Base-by-base conservation (phyloP, 2,329 filamentous ascomycete genomes). In the Epichloe scottii region DNA sequence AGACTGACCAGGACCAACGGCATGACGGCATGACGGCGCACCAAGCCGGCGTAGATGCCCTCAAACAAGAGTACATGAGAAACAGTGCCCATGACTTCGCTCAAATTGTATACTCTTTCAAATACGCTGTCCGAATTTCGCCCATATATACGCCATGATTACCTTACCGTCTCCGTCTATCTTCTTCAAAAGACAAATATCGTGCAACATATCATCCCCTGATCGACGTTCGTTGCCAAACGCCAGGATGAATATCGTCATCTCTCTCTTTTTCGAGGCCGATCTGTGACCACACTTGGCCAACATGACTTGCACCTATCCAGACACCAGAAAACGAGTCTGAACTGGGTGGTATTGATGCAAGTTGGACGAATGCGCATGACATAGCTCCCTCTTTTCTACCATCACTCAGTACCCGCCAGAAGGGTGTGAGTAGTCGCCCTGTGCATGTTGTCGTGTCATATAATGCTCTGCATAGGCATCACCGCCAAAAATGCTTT, bases 401-500 rank as follows among this genome's bases (percentile, higher is more conserved):
- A 8, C 37, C 21, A 17, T 6, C 10, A 38, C 6, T 45, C 41
- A 44, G 53, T 57, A 49, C 10, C 48, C 40, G 19, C 49, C 43
- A 23, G 54, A 26, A 21, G 57, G 51, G 11, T 55, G 57, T 38
- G 55, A 52, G 49, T 56, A 60, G 30, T 40, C 46, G 6, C 43
- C 35, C 10, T 54, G 37, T 21, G 54, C 52, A n/a, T 46, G 45
- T 23, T 53, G 57, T 17, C 47, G 52, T n/a, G 56, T 51, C 33
- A 53, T 46, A 26, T 59, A 59, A 35, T 58, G 53, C 14, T 48
- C 47, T 7, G 40, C 17, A 23, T 59, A 60, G 6, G 54, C 56
- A 34, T 57, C 53, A 48, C 59, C 53, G 37, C 43, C 51, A 33
- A 55, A 59, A 6, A 58, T 54, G 26, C 56, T 58, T 12, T 57